Evolutionary conservation across 2,329 filamentous ascomycete genomes (phyloP).

Genomic region (Ophiostoma montium): DNA sequence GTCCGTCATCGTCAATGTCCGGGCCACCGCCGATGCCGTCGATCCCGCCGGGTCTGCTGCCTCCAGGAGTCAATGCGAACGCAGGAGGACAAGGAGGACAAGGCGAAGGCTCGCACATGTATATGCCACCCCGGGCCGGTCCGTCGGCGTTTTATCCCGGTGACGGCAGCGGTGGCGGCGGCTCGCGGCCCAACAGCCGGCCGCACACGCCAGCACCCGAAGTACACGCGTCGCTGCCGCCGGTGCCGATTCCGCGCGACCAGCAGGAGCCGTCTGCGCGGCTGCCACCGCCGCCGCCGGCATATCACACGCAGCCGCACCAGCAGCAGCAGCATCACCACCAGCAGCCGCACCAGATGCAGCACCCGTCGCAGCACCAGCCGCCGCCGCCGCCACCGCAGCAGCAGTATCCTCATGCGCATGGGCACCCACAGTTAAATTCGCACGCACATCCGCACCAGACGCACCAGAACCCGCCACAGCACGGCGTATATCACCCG

Average conservation of each 20-base stretch:
- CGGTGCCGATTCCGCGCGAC: neutral
- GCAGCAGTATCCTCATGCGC: neutral
- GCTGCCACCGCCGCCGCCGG: too few species aligned
- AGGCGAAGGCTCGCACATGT: constrained; percentile 3
- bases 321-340: neutral
- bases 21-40: constrained; percentile 9
- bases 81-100: neutral
- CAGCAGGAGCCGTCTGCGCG: constrained; percentile 2
- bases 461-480: neutral
- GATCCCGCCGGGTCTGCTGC: constrained; percentile 3
- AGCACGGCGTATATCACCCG: neutral
- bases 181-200: neutral
- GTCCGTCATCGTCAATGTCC: neutral
- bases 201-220: neutral
- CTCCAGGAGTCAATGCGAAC: neutral
- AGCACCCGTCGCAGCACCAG: neutral
- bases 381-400: constrained; percentile 1
- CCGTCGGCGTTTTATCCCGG: constrained; percentile 11
- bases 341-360: neutral
- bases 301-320: neutral
- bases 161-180: neutral
- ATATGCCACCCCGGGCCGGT: constrained; percentile 13
- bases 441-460: too few species aligned
- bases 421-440: too few species aligned
- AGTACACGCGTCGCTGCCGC: neutral